These are phyloP conservation scores for Microascus cirrosus DNA, from an alignment of 2,329 filamentous ascomycete genomes.

Conservation along the genomic window DNA sequence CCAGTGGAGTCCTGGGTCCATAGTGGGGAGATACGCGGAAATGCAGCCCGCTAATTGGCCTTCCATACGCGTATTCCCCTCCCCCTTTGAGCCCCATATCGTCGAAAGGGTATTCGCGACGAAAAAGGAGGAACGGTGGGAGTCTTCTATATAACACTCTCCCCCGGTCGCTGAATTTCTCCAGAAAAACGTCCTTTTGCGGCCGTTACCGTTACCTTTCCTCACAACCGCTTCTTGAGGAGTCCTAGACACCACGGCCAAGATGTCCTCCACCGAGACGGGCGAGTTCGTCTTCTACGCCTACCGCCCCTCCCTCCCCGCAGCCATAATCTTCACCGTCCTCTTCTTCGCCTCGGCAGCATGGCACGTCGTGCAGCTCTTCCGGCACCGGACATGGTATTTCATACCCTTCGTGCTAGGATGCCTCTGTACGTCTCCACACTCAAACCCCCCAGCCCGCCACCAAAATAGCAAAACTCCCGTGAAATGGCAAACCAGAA, in stretches of 20 bases:
- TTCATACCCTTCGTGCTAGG: slow-evolving; percentile 40
- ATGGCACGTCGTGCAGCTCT: slow-evolving; percentile 25
- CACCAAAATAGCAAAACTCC: background rate
- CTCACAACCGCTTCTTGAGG: too few relatives aligned
- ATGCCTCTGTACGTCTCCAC: slow-evolving; percentile 29
- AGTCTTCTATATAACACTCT: too few relatives aligned
- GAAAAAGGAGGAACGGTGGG: too few relatives aligned
- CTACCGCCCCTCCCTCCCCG: slow-evolving; percentile 32
- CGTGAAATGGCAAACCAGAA: background rate
- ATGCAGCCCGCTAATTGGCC: too few relatives aligned
- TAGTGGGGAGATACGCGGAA: too few relatives aligned
- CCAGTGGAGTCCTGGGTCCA: too few relatives aligned
- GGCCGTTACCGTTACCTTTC: too few relatives aligned
- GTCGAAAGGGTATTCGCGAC: too few relatives aligned
- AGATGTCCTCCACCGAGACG: background rate
- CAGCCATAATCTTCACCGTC: slow-evolving; percentile 28
- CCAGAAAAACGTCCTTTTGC: too few relatives aligned
- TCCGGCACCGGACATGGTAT: slow-evolving; percentile 33
- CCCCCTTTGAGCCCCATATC: too few relatives aligned
- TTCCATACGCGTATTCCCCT: too few relatives aligned
- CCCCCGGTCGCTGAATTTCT: too few relatives aligned
- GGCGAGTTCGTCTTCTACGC: background rate
- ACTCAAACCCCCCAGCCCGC: background rate
- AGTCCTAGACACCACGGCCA: background rate
- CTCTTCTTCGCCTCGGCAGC: slow-evolving; percentile 26